Conservation (phyloP, 1,284 basidiomycete genomes). For the Rhodotorula sp. region DNA sequence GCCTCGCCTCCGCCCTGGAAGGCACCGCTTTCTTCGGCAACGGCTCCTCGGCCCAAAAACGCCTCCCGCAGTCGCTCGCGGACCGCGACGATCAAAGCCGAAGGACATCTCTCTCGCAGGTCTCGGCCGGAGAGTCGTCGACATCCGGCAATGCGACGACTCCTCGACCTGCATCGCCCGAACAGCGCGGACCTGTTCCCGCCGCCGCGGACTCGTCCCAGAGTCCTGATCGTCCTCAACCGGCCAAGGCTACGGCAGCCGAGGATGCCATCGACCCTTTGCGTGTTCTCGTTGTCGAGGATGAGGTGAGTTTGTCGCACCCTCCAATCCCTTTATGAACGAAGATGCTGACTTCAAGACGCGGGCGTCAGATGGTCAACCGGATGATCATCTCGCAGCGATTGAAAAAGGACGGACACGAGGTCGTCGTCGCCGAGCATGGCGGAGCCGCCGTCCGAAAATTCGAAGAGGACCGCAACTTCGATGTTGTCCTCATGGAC, state of each 20-base stretch:
- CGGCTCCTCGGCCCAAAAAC: background rate
- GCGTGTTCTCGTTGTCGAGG: conserved; percentile 71
- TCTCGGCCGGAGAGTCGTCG: background rate
- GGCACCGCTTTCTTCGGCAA: background rate
- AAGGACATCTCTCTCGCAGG: background rate
- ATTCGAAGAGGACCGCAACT: conserved; percentile 38
- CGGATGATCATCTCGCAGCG: conserved; percentile 46
- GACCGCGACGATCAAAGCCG: background rate
- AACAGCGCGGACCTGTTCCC: background rate
- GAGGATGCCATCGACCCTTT: conserved; percentile 46
- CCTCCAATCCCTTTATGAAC: background rate
- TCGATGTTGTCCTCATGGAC: conserved; percentile 44
- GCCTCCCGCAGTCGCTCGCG: too few species aligned
- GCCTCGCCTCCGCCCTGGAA: background rate
- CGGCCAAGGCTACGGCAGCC: background rate
- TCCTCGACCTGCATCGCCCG: background rate
- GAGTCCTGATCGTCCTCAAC: background rate
- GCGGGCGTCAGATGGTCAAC: conserved; percentile 30
- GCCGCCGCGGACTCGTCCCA: background rate
- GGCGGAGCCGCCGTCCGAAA: conserved; percentile 45
- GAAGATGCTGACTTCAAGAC: background rate
- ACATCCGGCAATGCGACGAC: background rate
- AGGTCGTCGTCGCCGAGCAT: conserved; percentile 44
- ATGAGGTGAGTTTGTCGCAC: conserved; percentile 46
- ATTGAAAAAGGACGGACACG: conserved; percentile 45